Evolutionary conservation across 768 basidiomycete genomes (phyloP).

Genomic region (Suillus spraguei): DNA sequence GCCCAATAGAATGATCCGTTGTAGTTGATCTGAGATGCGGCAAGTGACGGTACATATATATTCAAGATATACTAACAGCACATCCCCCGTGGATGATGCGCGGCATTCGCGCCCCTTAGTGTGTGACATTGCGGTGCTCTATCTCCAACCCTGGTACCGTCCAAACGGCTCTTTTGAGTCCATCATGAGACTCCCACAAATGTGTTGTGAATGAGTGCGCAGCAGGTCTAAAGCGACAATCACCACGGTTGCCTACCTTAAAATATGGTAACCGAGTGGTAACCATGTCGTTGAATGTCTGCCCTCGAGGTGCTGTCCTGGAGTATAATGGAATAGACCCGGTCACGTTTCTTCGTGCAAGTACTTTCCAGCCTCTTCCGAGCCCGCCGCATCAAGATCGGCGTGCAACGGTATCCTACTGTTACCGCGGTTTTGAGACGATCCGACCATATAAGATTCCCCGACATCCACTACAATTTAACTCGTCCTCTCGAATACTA

Average conservation of each 20-base stretch:
- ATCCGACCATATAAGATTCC: conserved; percentile 13
- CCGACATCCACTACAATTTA: conserved; percentile 11
- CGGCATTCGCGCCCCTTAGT: conserved; percentile 20
- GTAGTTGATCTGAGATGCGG: conserved; percentile 24
- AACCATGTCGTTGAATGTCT: conserved; percentile 28
- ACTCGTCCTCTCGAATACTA: conserved; percentile 14
- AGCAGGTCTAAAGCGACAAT: conserved; percentile 35
- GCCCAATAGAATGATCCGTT: conserved; percentile 28
- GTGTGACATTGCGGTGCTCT: conserved; percentile 24
- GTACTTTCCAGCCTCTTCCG: conserved; percentile 16
- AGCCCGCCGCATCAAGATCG: conserved; percentile 27
- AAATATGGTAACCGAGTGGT: conserved; percentile 27
- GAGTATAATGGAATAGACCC: conserved; percentile 25
- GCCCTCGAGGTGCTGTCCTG: conserved; percentile 22
- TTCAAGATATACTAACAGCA: conserved; percentile 12
- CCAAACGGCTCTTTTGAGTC: conserved; percentile 12
- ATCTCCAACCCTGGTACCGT: conserved; percentile 18
- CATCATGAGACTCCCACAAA: conserved; percentile 15
- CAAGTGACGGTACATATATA: conserved; percentile 10
- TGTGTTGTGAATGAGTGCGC: conserved; percentile 30
- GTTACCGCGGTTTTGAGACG: conserved; percentile 4
- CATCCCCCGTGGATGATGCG: conserved; percentile 16
- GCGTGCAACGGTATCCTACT: conserved; percentile 24
- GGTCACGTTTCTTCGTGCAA: conserved; percentile 30
- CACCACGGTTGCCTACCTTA: conserved; percentile 30